Conservation (phyloP, 345 rosid species). For the Eucalyptus camaldulensis region DNA sequence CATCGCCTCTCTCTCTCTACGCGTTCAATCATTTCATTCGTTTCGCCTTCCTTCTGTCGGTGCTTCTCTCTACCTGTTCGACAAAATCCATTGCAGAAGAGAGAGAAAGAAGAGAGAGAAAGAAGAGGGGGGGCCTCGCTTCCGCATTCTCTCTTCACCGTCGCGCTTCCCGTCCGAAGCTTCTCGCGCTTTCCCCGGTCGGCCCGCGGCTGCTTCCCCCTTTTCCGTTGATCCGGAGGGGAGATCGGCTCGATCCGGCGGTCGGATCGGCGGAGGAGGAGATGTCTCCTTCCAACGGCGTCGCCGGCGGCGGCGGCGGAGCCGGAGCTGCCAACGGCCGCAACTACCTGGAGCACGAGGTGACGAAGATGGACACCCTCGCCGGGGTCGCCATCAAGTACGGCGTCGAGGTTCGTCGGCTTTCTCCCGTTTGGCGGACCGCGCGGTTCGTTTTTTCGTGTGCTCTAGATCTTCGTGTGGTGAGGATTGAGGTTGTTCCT, state of each 20-base stretch:
- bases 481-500: neutral
- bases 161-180: neutral
- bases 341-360: slow-evolving; percentile 37
- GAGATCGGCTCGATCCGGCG: neutral
- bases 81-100: neutral
- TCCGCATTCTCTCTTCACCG: neutral
- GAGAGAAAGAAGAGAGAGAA: neutral
- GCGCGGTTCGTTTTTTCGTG: neutral
- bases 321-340: neutral
- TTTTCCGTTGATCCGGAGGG: neutral
- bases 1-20: neutral
- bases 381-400: slow-evolving; percentile 70
- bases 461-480: neutral
- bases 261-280: neutral
- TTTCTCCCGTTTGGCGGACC: neutral
- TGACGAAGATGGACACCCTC: slow-evolving; percentile 54
- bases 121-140: neutral
- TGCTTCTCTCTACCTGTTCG: neutral
- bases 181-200: neutral
- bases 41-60: neutral
- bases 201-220: neutral
- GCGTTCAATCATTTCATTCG: neutral
- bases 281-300: slow-evolving; percentile 30
- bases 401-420: slow-evolving; percentile 47
- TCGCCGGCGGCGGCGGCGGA: neutral